A percentile compares a stretch with the other conserved stretches of the same genome.
Evolutionary conservation across 1,139 yeast species (phyloP).

Genomic region (Hemisphaericaspora subhashii): DNA sequence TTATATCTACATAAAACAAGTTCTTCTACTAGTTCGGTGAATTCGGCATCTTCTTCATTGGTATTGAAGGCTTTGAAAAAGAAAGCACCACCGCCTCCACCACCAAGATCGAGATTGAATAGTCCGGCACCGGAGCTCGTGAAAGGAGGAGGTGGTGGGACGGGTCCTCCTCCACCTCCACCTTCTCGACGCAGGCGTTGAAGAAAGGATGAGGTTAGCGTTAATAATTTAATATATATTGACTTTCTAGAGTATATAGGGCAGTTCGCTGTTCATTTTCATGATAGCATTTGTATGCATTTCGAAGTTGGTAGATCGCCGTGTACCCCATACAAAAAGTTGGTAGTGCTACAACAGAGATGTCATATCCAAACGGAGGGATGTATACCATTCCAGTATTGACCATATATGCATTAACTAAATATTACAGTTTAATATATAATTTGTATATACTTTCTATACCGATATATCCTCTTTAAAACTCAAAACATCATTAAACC

Average conservation of each 20-base stretch:
- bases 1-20: conserved; percentile 7
- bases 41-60: conserved; percentile 24
- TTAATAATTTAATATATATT: too few species aligned
- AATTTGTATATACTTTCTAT: background rate
- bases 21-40: conserved; percentile 19
- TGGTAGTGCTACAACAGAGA: too few species aligned
- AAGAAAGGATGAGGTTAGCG: background rate
- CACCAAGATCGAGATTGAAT: conserved; percentile 16
- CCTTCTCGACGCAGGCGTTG: conserved; percentile 21
- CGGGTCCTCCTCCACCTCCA: conserved; percentile 20
- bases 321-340: too few species aligned
- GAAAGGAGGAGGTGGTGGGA: background rate
- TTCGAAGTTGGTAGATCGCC: too few species aligned
- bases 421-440: too few species aligned
- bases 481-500: conserved; percentile 63
- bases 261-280: too few species aligned
- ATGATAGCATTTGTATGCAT: too few species aligned
- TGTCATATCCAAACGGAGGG: too few species aligned
- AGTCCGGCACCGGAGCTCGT: background rate
- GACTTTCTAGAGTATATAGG: too few species aligned
- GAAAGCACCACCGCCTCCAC: conserved; percentile 47
- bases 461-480: conserved; percentile 64
- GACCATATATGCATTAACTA: too few species aligned
- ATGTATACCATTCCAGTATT: too few species aligned
- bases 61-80: conserved; percentile 32